Percentiles rank a stretch among this genome's conserved stretches.
phyloP scores from a whole-genome alignment of 176 grass and related monocot species.

The Elaeis guineensis region DNA sequence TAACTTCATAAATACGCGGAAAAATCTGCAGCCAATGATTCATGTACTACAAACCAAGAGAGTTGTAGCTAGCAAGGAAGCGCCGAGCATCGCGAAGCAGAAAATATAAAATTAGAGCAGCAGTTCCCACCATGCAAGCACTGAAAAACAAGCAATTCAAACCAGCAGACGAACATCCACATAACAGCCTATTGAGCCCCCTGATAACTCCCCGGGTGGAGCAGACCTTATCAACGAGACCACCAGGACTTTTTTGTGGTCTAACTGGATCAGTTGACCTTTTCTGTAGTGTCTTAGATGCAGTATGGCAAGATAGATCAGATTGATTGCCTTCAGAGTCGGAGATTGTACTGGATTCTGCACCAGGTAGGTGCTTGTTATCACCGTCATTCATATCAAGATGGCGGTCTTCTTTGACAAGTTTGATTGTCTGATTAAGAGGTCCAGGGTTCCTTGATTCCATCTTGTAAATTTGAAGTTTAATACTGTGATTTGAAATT shows the following conservation, averaged over 20 bases:
- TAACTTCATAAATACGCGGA: background rate
- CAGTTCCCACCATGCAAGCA: constrained; percentile 32
- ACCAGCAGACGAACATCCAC: constrained; percentile 25
- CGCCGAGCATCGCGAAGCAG: constrained; percentile 23
- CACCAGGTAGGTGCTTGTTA: background rate
- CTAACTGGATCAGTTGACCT: background rate
- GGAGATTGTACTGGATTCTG: background rate
- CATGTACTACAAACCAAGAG: constrained; percentile 11
- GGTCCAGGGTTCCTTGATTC: constrained; percentile 42
- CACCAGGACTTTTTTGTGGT: background rate
- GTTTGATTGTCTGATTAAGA: constrained; percentile 46
- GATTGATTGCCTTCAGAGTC: background rate
- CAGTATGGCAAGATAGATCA: constrained; percentile 1
- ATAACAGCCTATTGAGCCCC: constrained; percentile 9
- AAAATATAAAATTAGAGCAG: constrained; percentile 23
- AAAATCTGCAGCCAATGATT: constrained; percentile 2
- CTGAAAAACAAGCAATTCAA: constrained; percentile 21
- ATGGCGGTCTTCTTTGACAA: constrained; percentile 25
- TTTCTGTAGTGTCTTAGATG: background rate
- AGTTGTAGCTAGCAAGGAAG: background rate
- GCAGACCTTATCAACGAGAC: background rate
- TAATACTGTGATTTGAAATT: constrained; percentile 1
- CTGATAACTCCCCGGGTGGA: constrained; percentile 18
- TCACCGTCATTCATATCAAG: constrained; percentile 18
- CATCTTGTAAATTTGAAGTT: constrained; percentile 52